Evolutionary conservation across 768 basidiomycete genomes (phyloP).

Genomic region (Boletus tylopilopsis): DNA sequence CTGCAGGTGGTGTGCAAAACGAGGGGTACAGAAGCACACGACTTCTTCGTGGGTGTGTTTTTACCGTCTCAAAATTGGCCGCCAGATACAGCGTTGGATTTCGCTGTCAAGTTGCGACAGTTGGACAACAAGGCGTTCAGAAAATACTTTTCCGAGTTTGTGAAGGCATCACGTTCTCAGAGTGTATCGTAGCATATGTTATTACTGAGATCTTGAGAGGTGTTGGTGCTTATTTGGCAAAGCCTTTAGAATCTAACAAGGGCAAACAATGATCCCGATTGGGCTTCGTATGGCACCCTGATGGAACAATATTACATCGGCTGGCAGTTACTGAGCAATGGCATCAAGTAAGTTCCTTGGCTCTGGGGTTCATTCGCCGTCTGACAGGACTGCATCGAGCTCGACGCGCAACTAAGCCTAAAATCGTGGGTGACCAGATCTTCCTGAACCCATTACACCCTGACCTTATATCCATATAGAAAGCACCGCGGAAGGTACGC

Average conservation of each 20-base stretch:
- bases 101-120: slow-evolving; percentile 70
- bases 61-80: slow-evolving; percentile 92
- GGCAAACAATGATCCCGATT: slow-evolving; percentile 26
- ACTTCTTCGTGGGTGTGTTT: slow-evolving; percentile 74
- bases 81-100: slow-evolving; percentile 67
- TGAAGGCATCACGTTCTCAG: slow-evolving; percentile 62
- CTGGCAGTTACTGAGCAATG: slow-evolving; percentile 19
- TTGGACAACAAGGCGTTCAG: slow-evolving; percentile 73
- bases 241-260: slow-evolving; percentile 32
- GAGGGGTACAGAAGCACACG: slow-evolving; percentile 77
- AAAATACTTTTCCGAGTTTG: slow-evolving; percentile 85
- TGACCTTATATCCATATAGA: slow-evolving; percentile 30
- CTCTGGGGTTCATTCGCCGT: not conserved
- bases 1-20: slow-evolving; percentile 75
- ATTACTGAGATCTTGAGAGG: not conserved
- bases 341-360: slow-evolving; percentile 26
- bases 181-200: slow-evolving; percentile 43
- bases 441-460: slow-evolving; percentile 16
- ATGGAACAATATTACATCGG: slow-evolving; percentile 17
- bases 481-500: slow-evolving; percentile 45
- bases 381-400: slow-evolving; percentile 20
- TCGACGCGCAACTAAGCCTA: slow-evolving; percentile 34
- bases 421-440: slow-evolving; percentile 37
- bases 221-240: slow-evolving; percentile 27
- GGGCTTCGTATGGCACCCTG: slow-evolving; percentile 3